phyloP scores from a whole-genome alignment of 2,329 filamentous ascomycete genomes.

The Neofusicoccum umdonicola region DNA sequence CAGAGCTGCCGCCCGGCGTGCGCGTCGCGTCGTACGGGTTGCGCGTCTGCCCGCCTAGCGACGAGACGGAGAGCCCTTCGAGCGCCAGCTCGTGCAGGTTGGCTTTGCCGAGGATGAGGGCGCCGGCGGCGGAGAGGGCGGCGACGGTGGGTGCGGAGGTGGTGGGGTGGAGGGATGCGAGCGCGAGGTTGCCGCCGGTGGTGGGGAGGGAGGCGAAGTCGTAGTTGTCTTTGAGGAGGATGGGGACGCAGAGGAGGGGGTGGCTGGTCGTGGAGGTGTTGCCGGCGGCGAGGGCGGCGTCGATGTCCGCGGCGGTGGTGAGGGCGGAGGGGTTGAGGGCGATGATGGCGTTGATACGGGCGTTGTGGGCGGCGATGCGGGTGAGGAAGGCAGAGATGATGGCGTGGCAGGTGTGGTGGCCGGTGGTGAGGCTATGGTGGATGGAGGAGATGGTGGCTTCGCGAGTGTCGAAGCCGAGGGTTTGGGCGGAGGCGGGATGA shows the following conservation, averaged over 20 bases:
- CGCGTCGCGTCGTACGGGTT: slow-evolving; percentile 65
- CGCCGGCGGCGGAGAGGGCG: slow-evolving; percentile 51
- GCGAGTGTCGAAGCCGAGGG: slow-evolving; percentile 49
- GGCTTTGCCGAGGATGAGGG: slow-evolving; percentile 56
- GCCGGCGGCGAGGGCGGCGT: slow-evolving; percentile 45
- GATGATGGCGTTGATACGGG: slow-evolving; percentile 57
- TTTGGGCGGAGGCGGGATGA: slow-evolving; percentile 14
- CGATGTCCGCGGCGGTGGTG: slow-evolving; percentile 49
- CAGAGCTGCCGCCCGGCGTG: slow-evolving; percentile 65
- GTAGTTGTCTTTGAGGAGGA: slow-evolving; percentile 65
- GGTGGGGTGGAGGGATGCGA: slow-evolving; percentile 48
- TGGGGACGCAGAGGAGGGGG: slow-evolving; percentile 59
- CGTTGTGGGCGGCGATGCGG: slow-evolving; percentile 58
- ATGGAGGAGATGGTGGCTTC: slow-evolving; percentile 60
- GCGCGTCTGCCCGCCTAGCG: slow-evolving; percentile 61
- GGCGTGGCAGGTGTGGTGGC: slow-evolving; percentile 53
- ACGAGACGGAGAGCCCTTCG: slow-evolving; percentile 62
- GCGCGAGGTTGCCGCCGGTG: slow-evolving; percentile 53
- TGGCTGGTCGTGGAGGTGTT: slow-evolving; percentile 44
- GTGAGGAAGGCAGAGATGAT: slow-evolving; percentile 57
- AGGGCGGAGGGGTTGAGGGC: slow-evolving; percentile 52
- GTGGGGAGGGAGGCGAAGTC: slow-evolving; percentile 57
- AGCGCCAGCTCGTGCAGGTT: slow-evolving; percentile 64
- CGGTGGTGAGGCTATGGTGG: slow-evolving; percentile 55
- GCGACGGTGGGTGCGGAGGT: slow-evolving; percentile 52